Percentiles rank a stretch among this genome's conserved stretches.
Conservation (phyloP, 148 eudicot species). For the Nepenthes mirabilis region DNA sequence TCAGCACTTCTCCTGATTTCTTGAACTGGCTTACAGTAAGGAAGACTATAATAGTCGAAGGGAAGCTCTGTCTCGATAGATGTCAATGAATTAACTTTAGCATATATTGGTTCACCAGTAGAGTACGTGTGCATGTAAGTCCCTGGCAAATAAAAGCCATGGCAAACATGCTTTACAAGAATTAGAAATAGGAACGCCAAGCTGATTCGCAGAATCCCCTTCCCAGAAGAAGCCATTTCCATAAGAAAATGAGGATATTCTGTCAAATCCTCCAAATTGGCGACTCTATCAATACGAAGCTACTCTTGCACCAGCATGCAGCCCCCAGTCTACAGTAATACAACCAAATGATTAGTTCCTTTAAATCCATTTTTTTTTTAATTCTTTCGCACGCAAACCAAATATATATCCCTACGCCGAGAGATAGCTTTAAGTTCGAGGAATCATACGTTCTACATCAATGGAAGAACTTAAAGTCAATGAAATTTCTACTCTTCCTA, state of each 20-base stretch:
- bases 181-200: conserved; percentile 17
- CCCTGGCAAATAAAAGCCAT: conserved; percentile 64
- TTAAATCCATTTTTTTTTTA: too few species aligned
- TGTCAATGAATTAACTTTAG: conserved; percentile 63
- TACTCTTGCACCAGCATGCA: too few species aligned
- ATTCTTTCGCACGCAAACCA: too few species aligned
- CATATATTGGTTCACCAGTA: conserved; percentile 30
- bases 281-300: too few species aligned
- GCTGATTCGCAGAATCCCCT: conserved; percentile 3
- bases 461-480: too few species aligned
- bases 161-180: conserved; percentile 21
- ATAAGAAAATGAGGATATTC: background rate
- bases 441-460: too few species aligned
- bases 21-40: conserved; percentile 42
- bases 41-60: conserved; percentile 69
- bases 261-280: too few species aligned
- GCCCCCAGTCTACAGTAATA: too few species aligned
- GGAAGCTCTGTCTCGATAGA: conserved; percentile 72
- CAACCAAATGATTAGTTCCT: too few species aligned
- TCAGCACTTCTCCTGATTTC: conserved; percentile 64
- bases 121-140: conserved; percentile 57
- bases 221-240: conserved; percentile 10
- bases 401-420: too few species aligned
- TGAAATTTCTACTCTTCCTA: too few species aligned
- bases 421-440: too few species aligned